Evolutionary conservation across 139 green algal species (phyloP).

Genomic region (Pleodorina starrii): DNA sequence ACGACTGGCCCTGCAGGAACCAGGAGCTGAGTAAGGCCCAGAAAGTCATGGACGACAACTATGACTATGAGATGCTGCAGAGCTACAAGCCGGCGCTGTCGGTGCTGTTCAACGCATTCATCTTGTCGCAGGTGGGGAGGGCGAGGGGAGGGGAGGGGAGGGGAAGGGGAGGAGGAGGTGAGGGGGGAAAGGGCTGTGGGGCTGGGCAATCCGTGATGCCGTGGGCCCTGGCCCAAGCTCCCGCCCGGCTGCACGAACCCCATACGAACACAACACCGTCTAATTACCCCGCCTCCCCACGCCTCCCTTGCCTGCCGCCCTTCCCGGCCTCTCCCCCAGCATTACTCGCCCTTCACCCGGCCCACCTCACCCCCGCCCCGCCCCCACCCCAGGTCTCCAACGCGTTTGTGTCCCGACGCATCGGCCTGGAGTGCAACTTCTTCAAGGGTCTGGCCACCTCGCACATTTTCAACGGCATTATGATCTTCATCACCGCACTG

Average conservation of each 20-base stretch:
- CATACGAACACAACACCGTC: too few species aligned
- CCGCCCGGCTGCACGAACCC: too few species aligned
- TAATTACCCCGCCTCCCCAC: too few species aligned
- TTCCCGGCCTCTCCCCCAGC: too few species aligned
- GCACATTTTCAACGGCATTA: slow-evolving; percentile 75
- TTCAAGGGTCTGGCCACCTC: slow-evolving; percentile 73
- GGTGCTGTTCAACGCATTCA: slow-evolving; percentile 97
- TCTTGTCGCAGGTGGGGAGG: slow-evolving; percentile 70
- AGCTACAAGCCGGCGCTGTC: slow-evolving; percentile 62
- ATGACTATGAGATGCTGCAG: slow-evolving; percentile 26
- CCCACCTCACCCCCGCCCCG: too few species aligned
- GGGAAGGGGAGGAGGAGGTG: too few species aligned
- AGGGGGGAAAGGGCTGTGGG: too few species aligned
- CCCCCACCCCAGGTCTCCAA: slow-evolving; percentile 76
- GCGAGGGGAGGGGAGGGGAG: too few species aligned
- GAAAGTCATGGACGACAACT: slow-evolving; percentile 25
- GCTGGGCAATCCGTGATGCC: too few species aligned
- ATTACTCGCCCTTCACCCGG: too few species aligned
- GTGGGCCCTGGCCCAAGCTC: too few species aligned
- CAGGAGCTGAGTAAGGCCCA: neutral
- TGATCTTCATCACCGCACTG: slow-evolving; percentile 68
- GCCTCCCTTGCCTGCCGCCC: too few species aligned
- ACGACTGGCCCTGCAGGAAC: neutral
- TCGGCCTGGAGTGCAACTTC: slow-evolving; percentile 84
- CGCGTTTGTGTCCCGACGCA: slow-evolving; percentile 83